These are phyloP conservation scores for Geranium brycei DNA, from an alignment of 345 rosid genomes.

Conservation along the genomic window DNA sequence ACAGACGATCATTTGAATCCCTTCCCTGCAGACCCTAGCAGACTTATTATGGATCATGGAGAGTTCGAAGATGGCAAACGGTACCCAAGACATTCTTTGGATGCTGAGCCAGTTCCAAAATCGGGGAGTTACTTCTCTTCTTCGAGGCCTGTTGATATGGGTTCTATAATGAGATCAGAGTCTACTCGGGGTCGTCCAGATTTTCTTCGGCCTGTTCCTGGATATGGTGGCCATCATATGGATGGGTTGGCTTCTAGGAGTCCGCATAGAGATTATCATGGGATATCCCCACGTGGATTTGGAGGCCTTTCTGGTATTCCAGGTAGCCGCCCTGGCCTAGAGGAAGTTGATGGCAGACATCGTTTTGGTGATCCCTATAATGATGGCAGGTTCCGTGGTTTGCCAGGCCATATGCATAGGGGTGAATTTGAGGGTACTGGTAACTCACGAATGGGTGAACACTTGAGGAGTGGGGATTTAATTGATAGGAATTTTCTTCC, in stretches of 20 bases:
- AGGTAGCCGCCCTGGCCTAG: conserved; percentile 12
- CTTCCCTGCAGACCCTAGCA: conserved; percentile 21
- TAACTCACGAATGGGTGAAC: conserved; percentile 23
- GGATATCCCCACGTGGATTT: conserved; percentile 23
- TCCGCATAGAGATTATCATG: conserved; percentile 39
- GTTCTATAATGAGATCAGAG: conserved; percentile 27
- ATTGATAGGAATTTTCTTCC: conserved; percentile 30
- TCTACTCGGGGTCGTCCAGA: conserved; percentile 18
- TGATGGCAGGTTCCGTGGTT: conserved; percentile 30
- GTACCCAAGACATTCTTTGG: conserved; percentile 30
- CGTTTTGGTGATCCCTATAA: conserved; percentile 27
- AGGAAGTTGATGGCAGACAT: conserved; percentile 31
- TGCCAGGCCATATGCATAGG: conserved; percentile 28
- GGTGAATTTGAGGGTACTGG: conserved; percentile 44
- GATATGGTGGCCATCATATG: conserved; percentile 27
- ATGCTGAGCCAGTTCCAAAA: conserved; percentile 22
- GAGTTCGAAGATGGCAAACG: conserved; percentile 35
- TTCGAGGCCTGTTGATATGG: conserved; percentile 31
- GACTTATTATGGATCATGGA: conserved; percentile 18
- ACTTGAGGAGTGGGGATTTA: conserved; percentile 22
- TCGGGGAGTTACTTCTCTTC: conserved; percentile 24
- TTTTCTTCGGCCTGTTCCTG: conserved; percentile 26
- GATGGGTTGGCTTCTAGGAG: conserved; percentile 38
- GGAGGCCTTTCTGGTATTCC: conserved; percentile 24
- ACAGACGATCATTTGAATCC: conserved; percentile 24